These are phyloP conservation scores for Thermothielavioides terrestris DNA, from an alignment of 495 filamentous ascomycete species.

Conservation along the genomic window DNA sequence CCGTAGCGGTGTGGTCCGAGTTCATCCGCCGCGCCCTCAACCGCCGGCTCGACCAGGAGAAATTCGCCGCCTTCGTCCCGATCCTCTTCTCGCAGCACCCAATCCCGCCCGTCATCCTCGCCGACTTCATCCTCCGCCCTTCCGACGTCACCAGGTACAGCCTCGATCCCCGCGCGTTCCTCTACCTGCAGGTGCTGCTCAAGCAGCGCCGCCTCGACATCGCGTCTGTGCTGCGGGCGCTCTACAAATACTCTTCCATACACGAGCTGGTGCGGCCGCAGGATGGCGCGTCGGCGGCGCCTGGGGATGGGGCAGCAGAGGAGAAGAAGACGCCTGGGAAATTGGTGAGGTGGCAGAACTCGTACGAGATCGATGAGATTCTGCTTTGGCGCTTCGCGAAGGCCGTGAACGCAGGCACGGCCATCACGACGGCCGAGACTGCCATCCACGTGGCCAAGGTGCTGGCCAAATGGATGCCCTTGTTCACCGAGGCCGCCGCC, in stretches of 20 bases:
- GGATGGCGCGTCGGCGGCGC: background rate
- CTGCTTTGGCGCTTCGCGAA: constrained; percentile 47
- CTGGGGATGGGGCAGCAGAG: constrained; percentile 20
- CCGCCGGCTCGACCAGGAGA: constrained; percentile 37
- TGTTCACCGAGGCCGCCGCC: constrained; percentile 34
- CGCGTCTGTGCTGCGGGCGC: constrained; percentile 47
- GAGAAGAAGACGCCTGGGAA: constrained; percentile 9
- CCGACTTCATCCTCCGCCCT: constrained; percentile 53
- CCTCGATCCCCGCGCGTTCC: constrained; percentile 55
- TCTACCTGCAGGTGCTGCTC: constrained; percentile 56
- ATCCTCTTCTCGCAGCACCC: constrained; percentile 37
- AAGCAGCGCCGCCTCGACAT: constrained; percentile 45
- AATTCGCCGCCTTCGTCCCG: constrained; percentile 36
- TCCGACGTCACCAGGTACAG: constrained; percentile 34
- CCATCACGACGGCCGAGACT: constrained; percentile 25
- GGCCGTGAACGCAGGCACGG: constrained; percentile 31
- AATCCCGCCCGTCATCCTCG: constrained; percentile 39
- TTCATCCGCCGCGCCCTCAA: constrained; percentile 40
- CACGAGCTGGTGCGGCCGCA: constrained; percentile 22
- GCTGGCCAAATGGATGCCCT: constrained; percentile 36
- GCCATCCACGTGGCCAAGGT: constrained; percentile 30
- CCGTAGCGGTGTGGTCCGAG: constrained; percentile 36
- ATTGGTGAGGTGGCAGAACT: constrained; percentile 38
- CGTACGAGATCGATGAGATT: constrained; percentile 40
- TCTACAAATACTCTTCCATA: constrained; percentile 52